phyloP scores from a whole-genome alignment of 352 stramenopile species.

The Pythium dissotocum region DNA sequence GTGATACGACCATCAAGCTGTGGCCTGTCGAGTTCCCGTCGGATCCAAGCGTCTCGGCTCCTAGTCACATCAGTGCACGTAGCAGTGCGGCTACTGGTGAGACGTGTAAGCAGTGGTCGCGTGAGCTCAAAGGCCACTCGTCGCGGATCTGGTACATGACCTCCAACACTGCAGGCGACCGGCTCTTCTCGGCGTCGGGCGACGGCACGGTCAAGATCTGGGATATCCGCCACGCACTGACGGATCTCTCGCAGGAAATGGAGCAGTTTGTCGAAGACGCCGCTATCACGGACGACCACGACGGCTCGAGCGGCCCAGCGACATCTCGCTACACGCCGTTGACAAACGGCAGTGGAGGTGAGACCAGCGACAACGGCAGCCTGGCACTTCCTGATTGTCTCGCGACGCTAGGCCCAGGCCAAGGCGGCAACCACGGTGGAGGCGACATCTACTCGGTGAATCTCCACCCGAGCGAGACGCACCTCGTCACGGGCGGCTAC shows the following conservation, averaged over 20 bases:
- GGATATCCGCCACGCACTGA: slow-evolving; percentile 64
- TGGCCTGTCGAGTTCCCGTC: slow-evolving; percentile 71
- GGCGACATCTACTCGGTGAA: slow-evolving; percentile 88
- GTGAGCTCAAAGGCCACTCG: slow-evolving; percentile 73
- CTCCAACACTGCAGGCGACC: slow-evolving; percentile 59
- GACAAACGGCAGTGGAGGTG: slow-evolving; percentile 4
- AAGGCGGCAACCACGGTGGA: slow-evolving; percentile 31
- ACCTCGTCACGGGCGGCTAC: slow-evolving; percentile 85
- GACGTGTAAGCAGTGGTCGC: slow-evolving; percentile 53
- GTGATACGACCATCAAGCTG: slow-evolving; percentile 85
- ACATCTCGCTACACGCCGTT: slow-evolving; percentile 8
- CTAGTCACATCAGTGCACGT: not conserved
- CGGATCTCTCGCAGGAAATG: slow-evolving; percentile 34
- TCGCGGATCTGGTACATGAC: slow-evolving; percentile 86
- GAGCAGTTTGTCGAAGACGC: slow-evolving; percentile 41
- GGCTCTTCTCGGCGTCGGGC: slow-evolving; percentile 76
- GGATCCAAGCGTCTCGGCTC: slow-evolving; percentile 6
- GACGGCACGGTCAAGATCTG: slow-evolving; percentile 87
- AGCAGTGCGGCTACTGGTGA: slow-evolving; percentile 28
- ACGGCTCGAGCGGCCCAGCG: slow-evolving; percentile 30
- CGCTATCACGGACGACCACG: slow-evolving; percentile 38
- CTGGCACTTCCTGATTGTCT: slow-evolving; percentile 15
- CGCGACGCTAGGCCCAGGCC: slow-evolving; percentile 30
- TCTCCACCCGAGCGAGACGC: slow-evolving; percentile 82
- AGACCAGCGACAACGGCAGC: not conserved